These are phyloP conservation scores for Suillus tomentosus DNA, from an alignment of 768 basidiomycete genomes.

Conservation along the genomic window DNA sequence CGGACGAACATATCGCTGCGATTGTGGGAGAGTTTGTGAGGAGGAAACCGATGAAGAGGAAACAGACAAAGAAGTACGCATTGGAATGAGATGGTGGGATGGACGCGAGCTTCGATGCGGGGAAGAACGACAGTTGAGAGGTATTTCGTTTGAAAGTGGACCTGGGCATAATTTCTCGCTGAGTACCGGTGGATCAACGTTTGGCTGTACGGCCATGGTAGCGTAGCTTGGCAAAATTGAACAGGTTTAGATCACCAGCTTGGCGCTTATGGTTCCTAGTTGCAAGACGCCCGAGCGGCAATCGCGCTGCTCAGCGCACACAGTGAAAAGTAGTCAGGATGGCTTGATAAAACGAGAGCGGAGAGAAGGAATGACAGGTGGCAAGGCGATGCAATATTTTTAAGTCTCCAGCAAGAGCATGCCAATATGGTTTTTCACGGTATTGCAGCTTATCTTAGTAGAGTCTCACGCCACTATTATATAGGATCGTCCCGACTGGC, in stretches of 20 bases:
- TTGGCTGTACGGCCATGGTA: conserved; percentile 9
- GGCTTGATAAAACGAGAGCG: background rate
- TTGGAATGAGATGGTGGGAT: conserved; percentile 24
- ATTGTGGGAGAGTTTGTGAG: conserved; percentile 18
- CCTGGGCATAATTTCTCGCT: conserved; percentile 25
- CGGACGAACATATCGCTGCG: conserved; percentile 44
- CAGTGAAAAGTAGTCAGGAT: background rate
- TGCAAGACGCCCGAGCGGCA: conserved; percentile 11
- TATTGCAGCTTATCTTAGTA: conserved; percentile 17
- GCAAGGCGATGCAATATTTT: background rate
- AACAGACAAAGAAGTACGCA: conserved; percentile 18
- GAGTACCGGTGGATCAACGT: conserved; percentile 17
- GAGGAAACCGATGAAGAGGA: conserved; percentile 10
- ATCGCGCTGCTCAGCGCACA: conserved; percentile 18
- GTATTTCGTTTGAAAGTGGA: conserved; percentile 21
- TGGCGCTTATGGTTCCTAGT: conserved; percentile 12
- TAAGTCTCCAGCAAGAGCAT: background rate
- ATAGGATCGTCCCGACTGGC: background rate
- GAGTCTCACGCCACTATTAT: conserved; percentile 15
- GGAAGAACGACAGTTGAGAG: conserved; percentile 17
- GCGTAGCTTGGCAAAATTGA: conserved; percentile 22
- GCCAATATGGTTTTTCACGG: background rate
- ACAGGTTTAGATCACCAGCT: background rate
- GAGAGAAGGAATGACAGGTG: conserved; percentile 1
- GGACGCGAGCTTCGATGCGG: conserved; percentile 21